Evolutionary conservation across 495 filamentous ascomycete species (phyloP), one percentile per base, ranked within the genome.

Genomic region (Hypoxylon cercidicola): DNA sequence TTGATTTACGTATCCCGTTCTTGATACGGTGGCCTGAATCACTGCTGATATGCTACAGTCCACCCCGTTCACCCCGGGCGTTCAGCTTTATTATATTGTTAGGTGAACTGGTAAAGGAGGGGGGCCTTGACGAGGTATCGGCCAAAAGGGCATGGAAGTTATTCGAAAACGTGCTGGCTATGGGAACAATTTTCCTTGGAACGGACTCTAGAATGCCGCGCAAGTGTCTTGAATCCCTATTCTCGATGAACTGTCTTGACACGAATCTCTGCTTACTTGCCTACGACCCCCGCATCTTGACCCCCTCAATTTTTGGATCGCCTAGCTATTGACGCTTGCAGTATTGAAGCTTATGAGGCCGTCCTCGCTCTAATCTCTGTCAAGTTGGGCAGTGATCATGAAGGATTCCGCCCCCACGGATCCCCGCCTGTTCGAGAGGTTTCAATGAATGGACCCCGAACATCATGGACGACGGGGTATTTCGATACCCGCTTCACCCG

Each of bases 381-480:
- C 43, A n/a, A 56, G 55, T 64, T 68, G 65, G 65, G 65, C 55
- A 60, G 55, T 55, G 50, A 64, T 57, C 48, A 55, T 16, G 68
- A 64, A 73, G 71, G 64, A 69, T 71, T 73, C 50, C 55, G 71
- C 68, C 68, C 68, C 68, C 71, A 69, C 61, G 55, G 44, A 68
- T 44, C 68, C 68, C 64, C 58, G 71, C 68, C 58, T 61, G 48
- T 51, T 35, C 21, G 46, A 9, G 45, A 56, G 51, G 55, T 62
- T 46, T 45, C 49, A 59, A 59, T 58, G 47, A 28, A 63, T 25
- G 59, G 51, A 57, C 54, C 40, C 57, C 53, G 44, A 37, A 55
- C 21, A 57, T 43, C 49, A 63, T 49, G 39, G 23, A 37, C 15
- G 44, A 60, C 19, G 48, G 60, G 51, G 46, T 53, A 49, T 56